Conservation (phyloP, 2,329 filamentous ascomycete species). For the Aspergillus cejpii region DNA sequence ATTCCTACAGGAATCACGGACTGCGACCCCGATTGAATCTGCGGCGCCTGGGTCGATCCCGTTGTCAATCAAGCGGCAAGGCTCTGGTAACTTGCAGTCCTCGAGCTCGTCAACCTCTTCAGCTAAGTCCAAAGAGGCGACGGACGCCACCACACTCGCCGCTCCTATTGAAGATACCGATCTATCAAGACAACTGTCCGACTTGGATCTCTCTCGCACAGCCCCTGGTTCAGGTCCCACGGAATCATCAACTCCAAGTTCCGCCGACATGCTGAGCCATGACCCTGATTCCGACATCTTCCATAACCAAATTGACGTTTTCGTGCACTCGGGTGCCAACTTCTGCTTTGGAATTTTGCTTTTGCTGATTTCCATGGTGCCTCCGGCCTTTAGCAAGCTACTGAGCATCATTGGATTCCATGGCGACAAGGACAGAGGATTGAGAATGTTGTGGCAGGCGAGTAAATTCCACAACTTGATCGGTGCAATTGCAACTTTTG, state of each 20-base stretch:
- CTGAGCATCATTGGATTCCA: conserved; percentile 85
- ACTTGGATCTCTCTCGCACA: conserved; percentile 19
- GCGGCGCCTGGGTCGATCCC: conserved; percentile 4
- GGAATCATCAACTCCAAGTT: conserved; percentile 19
- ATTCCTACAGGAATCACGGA: conserved; percentile 38
- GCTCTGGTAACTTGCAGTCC: neutral
- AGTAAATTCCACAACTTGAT: conserved; percentile 82
- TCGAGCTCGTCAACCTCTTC: conserved; percentile 10
- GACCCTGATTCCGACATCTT: conserved; percentile 59
- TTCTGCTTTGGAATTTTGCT: conserved; percentile 85
- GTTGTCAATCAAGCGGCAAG: conserved; percentile 9
- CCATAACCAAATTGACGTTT: conserved; percentile 70
- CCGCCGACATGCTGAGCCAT: conserved; percentile 35
- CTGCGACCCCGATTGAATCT: neutral
- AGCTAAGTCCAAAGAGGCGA: conserved; percentile 13
- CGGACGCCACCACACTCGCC: conserved; percentile 1
- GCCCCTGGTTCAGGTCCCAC: conserved; percentile 16
- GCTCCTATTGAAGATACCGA: conserved; percentile 13
- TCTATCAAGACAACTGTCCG: conserved; percentile 19
- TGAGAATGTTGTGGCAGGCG: conserved; percentile 84
- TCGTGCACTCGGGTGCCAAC: conserved; percentile 80
- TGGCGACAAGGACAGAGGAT: conserved; percentile 75
- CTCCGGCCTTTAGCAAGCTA: conserved; percentile 80
- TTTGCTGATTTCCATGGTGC: conserved; percentile 84
- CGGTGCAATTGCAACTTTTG: conserved; percentile 78